A percentile compares a stretch with the other conserved stretches of the same genome.
phyloP scores from a whole-genome alignment of 352 stramenopile genomes.

The Peronospora belbahrii region DNA sequence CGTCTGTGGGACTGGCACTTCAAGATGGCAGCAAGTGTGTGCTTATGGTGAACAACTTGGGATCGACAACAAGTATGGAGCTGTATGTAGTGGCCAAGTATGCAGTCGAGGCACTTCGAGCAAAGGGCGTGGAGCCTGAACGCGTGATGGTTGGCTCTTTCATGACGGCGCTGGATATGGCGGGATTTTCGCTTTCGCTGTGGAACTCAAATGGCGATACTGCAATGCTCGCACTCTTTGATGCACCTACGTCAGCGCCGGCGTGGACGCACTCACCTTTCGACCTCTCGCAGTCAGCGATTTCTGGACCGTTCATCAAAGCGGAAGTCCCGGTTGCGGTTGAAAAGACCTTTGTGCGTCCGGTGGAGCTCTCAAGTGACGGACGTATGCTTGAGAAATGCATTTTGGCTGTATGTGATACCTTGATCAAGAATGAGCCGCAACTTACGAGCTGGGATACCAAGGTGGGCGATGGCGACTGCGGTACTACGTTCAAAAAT shows the following conservation, averaged over 20 bases:
- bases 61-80: slow-evolving; percentile 93
- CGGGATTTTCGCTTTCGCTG: slow-evolving; percentile 88
- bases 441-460: slow-evolving; percentile 92
- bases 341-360: slow-evolving; percentile 32
- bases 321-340: slow-evolving; percentile 16
- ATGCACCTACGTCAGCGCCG: slow-evolving; percentile 47
- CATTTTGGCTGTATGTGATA: slow-evolving; percentile 57
- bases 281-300: slow-evolving; percentile 23
- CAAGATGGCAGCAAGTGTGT: slow-evolving; percentile 32
- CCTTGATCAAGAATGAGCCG: slow-evolving; percentile 83
- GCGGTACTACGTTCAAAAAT: slow-evolving; percentile 92
- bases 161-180: slow-evolving; percentile 98
- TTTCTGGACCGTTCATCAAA: slow-evolving; percentile 28
- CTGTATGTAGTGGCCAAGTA: slow-evolving; percentile 89
- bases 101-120: slow-evolving; percentile 52
- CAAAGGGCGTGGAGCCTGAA: slow-evolving; percentile 60
- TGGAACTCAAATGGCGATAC: slow-evolving; percentile 72
- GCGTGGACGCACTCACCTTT: slow-evolving; percentile 63
- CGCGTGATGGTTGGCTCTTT: slow-evolving; percentile 89
- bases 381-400: slow-evolving; percentile 45
- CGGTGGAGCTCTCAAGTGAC: slow-evolving; percentile 32
- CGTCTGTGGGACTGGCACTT: slow-evolving; percentile 37
- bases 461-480: slow-evolving; percentile 96
- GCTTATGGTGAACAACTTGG: slow-evolving; percentile 96
- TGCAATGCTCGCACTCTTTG: slow-evolving; percentile 46